A percentile compares a stretch with the other conserved stretches of the same genome.
These are phyloP conservation scores for Lasiodiplodia theobromae DNA, from an alignment of 2,329 filamentous ascomycete genomes.

Conservation along the genomic window DNA sequence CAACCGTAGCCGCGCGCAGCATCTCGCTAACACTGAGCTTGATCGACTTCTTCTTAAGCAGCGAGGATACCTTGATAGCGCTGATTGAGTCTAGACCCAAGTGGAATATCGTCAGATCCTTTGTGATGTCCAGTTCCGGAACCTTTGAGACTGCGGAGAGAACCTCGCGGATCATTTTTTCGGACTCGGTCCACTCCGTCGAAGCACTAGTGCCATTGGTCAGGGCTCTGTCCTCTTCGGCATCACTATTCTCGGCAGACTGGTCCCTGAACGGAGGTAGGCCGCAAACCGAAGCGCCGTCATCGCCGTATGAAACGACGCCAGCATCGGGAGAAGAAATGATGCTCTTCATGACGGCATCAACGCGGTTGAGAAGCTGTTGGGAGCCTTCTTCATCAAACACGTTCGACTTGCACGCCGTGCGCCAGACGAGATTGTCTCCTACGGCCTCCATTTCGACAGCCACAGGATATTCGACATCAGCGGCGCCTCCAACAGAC, in stretches of 20 bases:
- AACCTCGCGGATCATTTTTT: constrained; percentile 53
- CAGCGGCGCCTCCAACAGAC: constrained; percentile 69
- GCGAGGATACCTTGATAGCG: constrained; percentile 79
- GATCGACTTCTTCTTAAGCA: constrained; percentile 71
- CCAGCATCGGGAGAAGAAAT: constrained; percentile 57
- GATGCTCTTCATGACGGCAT: constrained; percentile 65
- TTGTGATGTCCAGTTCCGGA: constrained; percentile 63
- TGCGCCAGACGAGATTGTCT: constrained; percentile 70
- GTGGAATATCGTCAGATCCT: constrained; percentile 75
- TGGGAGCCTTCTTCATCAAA: constrained; percentile 56
- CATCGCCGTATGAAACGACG: constrained; percentile 61
- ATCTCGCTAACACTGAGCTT: constrained; percentile 74
- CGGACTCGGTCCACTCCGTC: constrained; percentile 42
- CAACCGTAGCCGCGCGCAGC: constrained; percentile 69
- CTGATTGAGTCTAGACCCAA: constrained; percentile 92
- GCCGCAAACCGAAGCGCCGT: constrained; percentile 69
- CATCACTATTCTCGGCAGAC: constrained; percentile 6
- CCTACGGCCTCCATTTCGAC: constrained; percentile 75
- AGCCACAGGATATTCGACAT: constrained; percentile 82
- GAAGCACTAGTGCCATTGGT: constrained; percentile 19
- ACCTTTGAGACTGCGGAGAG: constrained; percentile 67
- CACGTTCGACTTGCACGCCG: constrained; percentile 70
- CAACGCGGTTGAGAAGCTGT: constrained; percentile 65
- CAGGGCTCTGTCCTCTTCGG: neutral
- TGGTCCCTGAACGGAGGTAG: constrained; percentile 55